phyloP scores from a whole-genome alignment of 1,139 yeast genomes.

The Yamadazyma diospyri region DNA sequence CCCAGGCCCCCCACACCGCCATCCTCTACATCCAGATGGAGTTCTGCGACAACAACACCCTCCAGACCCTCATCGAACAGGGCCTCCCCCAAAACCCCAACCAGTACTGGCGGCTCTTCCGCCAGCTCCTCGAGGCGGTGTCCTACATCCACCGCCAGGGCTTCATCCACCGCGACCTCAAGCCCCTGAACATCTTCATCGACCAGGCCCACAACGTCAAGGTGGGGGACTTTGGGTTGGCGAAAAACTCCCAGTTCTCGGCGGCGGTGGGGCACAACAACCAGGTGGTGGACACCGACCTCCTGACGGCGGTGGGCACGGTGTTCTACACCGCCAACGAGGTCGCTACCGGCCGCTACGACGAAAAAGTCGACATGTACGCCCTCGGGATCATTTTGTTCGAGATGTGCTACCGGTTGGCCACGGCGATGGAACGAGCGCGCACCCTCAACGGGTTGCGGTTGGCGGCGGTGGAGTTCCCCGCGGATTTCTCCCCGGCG shows the following conservation, averaged over 20 bases:
- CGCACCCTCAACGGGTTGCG: slow-evolving; percentile 64
- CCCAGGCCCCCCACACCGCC: slow-evolving; percentile 30
- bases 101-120: slow-evolving; percentile 84
- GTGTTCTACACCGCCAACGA: slow-evolving; percentile 90
- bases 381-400: slow-evolving; percentile 91
- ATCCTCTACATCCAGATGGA: slow-evolving; percentile 90
- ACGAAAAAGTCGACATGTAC: slow-evolving; percentile 93
- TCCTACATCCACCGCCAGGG: slow-evolving; percentile 92
- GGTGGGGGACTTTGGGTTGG: slow-evolving; percentile 96
- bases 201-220: slow-evolving; percentile 86
- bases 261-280: slow-evolving; percentile 38
- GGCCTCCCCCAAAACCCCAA: slow-evolving; percentile 70
- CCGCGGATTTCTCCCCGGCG: slow-evolving; percentile 53
- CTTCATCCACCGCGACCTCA: slow-evolving; percentile 90
- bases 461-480: slow-evolving; percentile 57
- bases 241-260: slow-evolving; percentile 64
- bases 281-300: slow-evolving; percentile 58
- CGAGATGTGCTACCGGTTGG: slow-evolving; percentile 83
- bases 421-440: slow-evolving; percentile 92
- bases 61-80: slow-evolving; percentile 76
- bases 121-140: slow-evolving; percentile 89
- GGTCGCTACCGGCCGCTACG: slow-evolving; percentile 73
- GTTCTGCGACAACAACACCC: slow-evolving; percentile 91
- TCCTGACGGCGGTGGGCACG: slow-evolving; percentile 92
- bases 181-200: slow-evolving; percentile 93